These are phyloP conservation scores for Physaria fendleri DNA, from an alignment of 345 rosid genomes.

Conservation along the genomic window DNA sequence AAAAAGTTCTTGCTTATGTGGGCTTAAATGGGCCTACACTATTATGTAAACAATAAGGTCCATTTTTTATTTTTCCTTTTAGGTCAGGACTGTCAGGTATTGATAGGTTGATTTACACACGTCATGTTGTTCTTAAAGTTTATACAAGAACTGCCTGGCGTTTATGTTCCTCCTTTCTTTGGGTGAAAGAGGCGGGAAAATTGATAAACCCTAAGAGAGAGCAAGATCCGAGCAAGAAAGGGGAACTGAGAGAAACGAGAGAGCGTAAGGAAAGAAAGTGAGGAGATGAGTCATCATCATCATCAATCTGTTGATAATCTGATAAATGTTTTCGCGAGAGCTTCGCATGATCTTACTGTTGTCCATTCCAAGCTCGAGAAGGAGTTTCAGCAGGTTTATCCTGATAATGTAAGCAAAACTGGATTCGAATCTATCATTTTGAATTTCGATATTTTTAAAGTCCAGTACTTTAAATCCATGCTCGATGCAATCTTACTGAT, in stretches of 20 bases:
- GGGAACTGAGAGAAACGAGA: not conserved
- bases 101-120: too few species aligned
- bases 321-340: constrained; percentile 53
- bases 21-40: too few species aligned
- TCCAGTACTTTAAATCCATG: not conserved
- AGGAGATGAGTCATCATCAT: constrained; percentile 36
- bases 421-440: not conserved
- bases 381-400: constrained; percentile 72
- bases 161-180: not conserved
- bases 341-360: constrained; percentile 54
- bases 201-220: constrained; percentile 18
- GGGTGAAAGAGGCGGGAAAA: constrained; percentile 19
- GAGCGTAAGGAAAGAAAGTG: not conserved
- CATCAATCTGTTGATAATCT: constrained; percentile 42
- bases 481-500: not conserved
- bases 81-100: too few species aligned
- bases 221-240: not conserved
- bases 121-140: not conserved
- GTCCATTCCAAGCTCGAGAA: constrained; percentile 71
- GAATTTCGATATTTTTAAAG: not conserved
- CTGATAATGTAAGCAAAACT: constrained; percentile 49
- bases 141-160: not conserved
- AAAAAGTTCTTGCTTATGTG: too few species aligned
- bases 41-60: too few species aligned
- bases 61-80: too few species aligned